Percentiles rank a stretch among this genome's conserved stretches.
These are phyloP conservation scores for Lyophyllum decastes DNA, from an alignment of 768 basidiomycete genomes.

Conservation along the genomic window DNA sequence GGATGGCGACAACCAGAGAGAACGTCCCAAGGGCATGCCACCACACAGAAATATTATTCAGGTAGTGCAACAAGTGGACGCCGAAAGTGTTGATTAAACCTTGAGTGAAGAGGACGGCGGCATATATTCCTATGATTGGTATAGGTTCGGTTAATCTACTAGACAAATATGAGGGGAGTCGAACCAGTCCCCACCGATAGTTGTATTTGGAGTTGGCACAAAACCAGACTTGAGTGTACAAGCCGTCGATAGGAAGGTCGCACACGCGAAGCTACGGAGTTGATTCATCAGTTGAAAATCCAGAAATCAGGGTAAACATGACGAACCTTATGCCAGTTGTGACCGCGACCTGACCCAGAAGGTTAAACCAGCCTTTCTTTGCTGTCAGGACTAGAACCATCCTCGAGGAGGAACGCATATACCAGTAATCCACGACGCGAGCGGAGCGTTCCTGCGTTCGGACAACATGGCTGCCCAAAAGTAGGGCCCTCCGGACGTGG, in stretches of 20 bases:
- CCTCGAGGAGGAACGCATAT: neutral
- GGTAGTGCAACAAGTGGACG: constrained; percentile 58
- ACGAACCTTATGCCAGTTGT: constrained; percentile 69
- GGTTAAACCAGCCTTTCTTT: constrained; percentile 64
- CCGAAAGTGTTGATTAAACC: constrained; percentile 77
- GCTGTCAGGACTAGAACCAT: neutral
- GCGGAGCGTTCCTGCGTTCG: constrained; percentile 52
- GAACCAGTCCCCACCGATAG: constrained; percentile 47
- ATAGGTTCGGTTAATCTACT: neutral
- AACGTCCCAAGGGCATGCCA: constrained; percentile 77
- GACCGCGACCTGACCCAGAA: constrained; percentile 75
- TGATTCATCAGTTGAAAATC: neutral
- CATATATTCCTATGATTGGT: constrained; percentile 47
- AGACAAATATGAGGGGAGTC: neutral
- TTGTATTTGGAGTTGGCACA: constrained; percentile 56
- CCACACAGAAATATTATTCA: constrained; percentile 75
- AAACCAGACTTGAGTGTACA: constrained; percentile 62
- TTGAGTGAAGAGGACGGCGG: constrained; percentile 67
- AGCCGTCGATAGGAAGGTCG: constrained; percentile 67
- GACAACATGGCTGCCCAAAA: constrained; percentile 84
- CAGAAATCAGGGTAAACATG: neutral
- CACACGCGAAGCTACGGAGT: constrained; percentile 55
- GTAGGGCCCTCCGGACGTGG: constrained; percentile 74
- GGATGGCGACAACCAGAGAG: constrained; percentile 63
- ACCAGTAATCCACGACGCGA: constrained; percentile 76